These are phyloP conservation scores for Hygrocybe punicea DNA, from an alignment of 768 basidiomycete genomes.

Conservation along the genomic window DNA sequence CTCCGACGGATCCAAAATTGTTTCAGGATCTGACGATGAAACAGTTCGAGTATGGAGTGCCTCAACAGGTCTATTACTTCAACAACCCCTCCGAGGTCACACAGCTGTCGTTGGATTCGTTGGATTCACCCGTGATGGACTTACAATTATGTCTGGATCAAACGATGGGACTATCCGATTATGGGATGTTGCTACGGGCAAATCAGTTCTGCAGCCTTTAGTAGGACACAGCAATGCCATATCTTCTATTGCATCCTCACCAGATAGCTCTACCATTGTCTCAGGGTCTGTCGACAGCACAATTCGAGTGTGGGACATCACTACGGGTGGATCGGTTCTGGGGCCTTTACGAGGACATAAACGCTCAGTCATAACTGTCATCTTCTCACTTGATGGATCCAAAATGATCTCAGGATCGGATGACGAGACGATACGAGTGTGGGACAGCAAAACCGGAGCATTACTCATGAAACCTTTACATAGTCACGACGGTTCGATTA, in stretches of 20 bases:
- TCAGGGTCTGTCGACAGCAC: constrained; percentile 16
- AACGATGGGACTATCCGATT: neutral
- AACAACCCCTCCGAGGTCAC: neutral
- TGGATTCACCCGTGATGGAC: constrained; percentile 8
- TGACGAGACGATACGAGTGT: constrained; percentile 47
- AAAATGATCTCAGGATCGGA: constrained; percentile 48
- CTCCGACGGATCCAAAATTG: neutral
- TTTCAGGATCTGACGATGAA: neutral
- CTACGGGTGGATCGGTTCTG: neutral
- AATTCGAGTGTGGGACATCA: constrained; percentile 16
- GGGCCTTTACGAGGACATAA: constrained; percentile 6
- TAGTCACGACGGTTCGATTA: neutral
- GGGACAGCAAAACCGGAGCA: neutral
- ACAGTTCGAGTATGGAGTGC: neutral
- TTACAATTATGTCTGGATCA: constrained; percentile 4
- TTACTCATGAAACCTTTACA: neutral
- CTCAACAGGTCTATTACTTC: neutral
- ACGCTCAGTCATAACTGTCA: constrained; percentile 23
- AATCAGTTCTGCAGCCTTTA: too few relatives aligned
- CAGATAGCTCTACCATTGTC: constrained; percentile 12
- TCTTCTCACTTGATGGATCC: constrained; percentile 50
- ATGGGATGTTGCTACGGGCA: neutral
- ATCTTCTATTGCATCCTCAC: constrained; percentile 13
- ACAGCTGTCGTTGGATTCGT: neutral
- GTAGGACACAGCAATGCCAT: neutral